Evolutionary conservation across 169 alveolate genomes (phyloP), one percentile per base, ranked within the genome.

Genomic region (Eimeria necatrix): DNA sequence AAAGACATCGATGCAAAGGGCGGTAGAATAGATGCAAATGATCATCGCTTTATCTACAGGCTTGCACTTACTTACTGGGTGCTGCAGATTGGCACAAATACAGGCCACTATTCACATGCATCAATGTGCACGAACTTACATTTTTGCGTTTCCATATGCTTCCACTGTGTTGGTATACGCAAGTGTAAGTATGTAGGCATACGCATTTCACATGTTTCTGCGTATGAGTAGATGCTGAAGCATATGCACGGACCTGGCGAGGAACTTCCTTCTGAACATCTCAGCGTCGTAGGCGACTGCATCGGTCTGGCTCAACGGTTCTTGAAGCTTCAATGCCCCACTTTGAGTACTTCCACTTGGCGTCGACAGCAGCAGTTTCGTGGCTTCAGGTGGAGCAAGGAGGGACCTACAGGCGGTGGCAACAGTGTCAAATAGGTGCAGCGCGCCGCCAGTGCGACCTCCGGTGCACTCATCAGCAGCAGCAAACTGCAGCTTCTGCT

Each of bases 201-300:
- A 61, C 22, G 41, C 32, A 16, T 61, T 12, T 20, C 22, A 18
- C 74, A 61, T 22, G 78, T 20, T 9, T 18, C 7, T 22, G 7
- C 26, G 78, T 20, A 16, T 20, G 7, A 24, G 26, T 68, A 18
- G 49, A 22, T 68, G 46, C n/a, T 10, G 22, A 48, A 24, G 78
- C 0, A 16, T 20, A 16, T 68, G 86, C 61, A 76, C n/a, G 59
- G n/a, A 80, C 89, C 64, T 80, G 71, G 89, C 64, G 52, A 80
- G 89, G 26, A 24, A 26, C 20, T 49, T 26, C 7, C 89, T 41
- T 24, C 89, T 80, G 70, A n/a, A 80, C 52, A 52, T 12, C 64
- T 80, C 89, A n/a, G 89, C 89, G 51, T 80, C 71, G 52, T 49
- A 80, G 26, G 24, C 89, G 46, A 49, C 48, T 32, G 89, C 89